Percentiles rank a stretch among this genome's conserved stretches.
phyloP scores from a whole-genome alignment of 371 early-diverging fungal species.

The Mucor indicus region DNA sequence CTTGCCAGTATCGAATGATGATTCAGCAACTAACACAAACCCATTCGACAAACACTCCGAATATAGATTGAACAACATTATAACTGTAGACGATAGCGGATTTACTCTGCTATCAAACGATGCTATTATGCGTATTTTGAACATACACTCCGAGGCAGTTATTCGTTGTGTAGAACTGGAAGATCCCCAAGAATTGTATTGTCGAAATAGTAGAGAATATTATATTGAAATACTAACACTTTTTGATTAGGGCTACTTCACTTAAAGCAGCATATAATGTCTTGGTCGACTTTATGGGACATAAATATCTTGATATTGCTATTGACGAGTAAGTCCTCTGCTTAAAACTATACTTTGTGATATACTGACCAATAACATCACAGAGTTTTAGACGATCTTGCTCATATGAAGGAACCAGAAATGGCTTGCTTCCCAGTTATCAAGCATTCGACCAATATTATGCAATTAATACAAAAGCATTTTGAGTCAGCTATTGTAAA shows the following conservation, averaged over 20 bases:
- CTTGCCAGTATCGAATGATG: background rate
- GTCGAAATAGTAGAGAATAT: background rate
- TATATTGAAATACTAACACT: background rate
- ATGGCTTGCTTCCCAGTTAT: conserved; percentile 68
- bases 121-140: conserved; percentile 63
- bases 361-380: background rate
- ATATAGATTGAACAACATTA: conserved; percentile 15
- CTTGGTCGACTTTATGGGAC: conserved; percentile 73
- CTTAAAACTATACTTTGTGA: background rate
- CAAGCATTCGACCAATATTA: conserved; percentile 64
- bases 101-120: conserved; percentile 60
- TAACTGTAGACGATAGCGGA: conserved; percentile 36
- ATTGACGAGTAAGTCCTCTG: conserved; percentile 69
- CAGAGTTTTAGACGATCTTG: conserved; percentile 79
- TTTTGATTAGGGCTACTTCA: conserved; percentile 21
- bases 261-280: conserved; percentile 63
- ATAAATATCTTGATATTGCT: conserved; percentile 76
- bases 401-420: conserved; percentile 61
- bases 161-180: conserved; percentile 80
- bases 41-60: conserved; percentile 13
- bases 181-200: conserved; percentile 65
- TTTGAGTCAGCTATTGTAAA: conserved; percentile 81
- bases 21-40: conserved; percentile 4
- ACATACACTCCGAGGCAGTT: conserved; percentile 85
- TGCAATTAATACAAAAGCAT: conserved; percentile 86